Conservation (phyloP, 108 stramenopile genomes). For the Seminavis robusta region DNA sequence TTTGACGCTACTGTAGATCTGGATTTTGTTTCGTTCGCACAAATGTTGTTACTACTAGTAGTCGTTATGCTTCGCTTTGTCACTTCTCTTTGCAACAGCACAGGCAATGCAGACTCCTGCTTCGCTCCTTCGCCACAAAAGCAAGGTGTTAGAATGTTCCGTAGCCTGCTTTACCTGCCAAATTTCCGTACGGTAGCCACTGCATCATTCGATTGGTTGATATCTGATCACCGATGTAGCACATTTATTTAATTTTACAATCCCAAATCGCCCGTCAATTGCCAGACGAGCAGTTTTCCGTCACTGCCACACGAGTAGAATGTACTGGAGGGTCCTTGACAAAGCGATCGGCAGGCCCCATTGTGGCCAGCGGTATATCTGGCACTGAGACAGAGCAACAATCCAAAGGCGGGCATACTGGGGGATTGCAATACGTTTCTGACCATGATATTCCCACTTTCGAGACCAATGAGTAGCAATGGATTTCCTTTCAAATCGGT, state of each 20-base stretch:
- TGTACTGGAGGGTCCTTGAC: slow-evolving; percentile 66
- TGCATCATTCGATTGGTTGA: too few relatives aligned
- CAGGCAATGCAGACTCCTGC: too few relatives aligned
- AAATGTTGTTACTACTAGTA: too few relatives aligned
- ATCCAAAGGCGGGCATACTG: slow-evolving; percentile 55
- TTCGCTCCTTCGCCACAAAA: too few relatives aligned
- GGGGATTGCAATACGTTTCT: slow-evolving; percentile 70
- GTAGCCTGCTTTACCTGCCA: too few relatives aligned
- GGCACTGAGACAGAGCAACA: slow-evolving; percentile 42
- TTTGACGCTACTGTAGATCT: too few relatives aligned
- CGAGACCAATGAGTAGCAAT: slow-evolving; percentile 63
- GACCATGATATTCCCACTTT: slow-evolving; percentile 72
- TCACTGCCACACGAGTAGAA: slow-evolving; percentile 83
- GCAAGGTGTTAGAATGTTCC: too few relatives aligned
- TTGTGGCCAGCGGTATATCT: slow-evolving; percentile 54
- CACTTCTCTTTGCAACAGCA: too few relatives aligned
- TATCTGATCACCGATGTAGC: too few relatives aligned
- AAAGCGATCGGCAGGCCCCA: slow-evolving; percentile 64
- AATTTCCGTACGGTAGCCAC: too few relatives aligned
- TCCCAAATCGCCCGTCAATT: slow-evolving; percentile 80
- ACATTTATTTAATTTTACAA: slow-evolving; percentile 32
- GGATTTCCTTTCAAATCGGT: slow-evolving; percentile 47
- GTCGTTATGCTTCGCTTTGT: too few relatives aligned
- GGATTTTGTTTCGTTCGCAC: too few relatives aligned
- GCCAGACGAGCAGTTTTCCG: slow-evolving; percentile 76